These are phyloP conservation scores for Brassica carinata DNA, from an alignment of 345 rosid genomes.

Conservation along the genomic window DNA sequence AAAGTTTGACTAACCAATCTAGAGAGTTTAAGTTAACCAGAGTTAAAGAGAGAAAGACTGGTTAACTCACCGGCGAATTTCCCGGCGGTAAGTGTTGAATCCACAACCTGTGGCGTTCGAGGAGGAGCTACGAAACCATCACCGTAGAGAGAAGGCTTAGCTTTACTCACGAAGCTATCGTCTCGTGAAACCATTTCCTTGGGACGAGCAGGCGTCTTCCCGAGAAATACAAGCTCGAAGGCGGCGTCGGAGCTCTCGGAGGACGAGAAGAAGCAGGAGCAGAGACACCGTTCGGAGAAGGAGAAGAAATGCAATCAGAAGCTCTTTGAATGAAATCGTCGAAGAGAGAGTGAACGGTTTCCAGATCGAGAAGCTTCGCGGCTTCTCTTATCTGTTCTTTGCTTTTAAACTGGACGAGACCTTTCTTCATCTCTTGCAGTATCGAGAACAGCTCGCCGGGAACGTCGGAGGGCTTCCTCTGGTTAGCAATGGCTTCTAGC, in stretches of 20 bases:
- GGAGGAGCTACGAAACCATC: conserved; percentile 48
- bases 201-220: conserved; percentile 40
- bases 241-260: too few relatives aligned
- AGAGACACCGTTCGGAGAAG: conserved; percentile 44
- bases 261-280: conserved; percentile 14
- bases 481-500: conserved; percentile 63
- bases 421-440: conserved; percentile 83
- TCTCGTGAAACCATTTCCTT: conserved; percentile 65
- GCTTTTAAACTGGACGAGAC: conserved; percentile 56
- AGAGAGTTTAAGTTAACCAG: not conserved
- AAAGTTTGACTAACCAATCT: conserved; percentile 4
- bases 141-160: conserved; percentile 55
- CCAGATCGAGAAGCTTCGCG: conserved; percentile 76
- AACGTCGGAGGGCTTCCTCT: conserved; percentile 55
- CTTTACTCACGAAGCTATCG: conserved; percentile 72
- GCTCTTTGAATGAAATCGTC: conserved; percentile 90
- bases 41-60: not conserved
- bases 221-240: conserved; percentile 42
- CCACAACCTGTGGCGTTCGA: conserved; percentile 52
- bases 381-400: conserved; percentile 84
- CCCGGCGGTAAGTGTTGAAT: conserved; percentile 59
- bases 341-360: conserved; percentile 59
- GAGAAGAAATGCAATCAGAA: conserved; percentile 64
- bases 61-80: conserved; percentile 54
- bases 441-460: conserved; percentile 76